A percentile compares a stretch with the other conserved stretches of the same genome.
Conservation (phyloP, 352 stramenopile genomes). For the Globisporangium nodosum region DNA sequence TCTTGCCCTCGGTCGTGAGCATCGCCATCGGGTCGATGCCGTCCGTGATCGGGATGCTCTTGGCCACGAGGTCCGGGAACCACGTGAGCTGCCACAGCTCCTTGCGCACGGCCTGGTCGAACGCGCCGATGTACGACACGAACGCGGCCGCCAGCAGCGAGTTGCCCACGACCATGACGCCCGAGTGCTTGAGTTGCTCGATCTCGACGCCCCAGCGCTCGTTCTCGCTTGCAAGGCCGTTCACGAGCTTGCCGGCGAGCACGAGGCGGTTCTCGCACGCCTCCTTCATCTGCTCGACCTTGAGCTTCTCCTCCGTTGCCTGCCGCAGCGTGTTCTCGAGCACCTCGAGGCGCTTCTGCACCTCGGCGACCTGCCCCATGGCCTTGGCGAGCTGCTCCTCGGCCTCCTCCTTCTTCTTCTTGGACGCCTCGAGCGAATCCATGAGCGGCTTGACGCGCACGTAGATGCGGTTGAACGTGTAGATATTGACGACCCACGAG, state of each 20-base stretch:
- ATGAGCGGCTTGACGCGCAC: constrained; percentile 98
- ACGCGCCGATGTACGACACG: constrained; percentile 97
- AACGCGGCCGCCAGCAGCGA: constrained; percentile 96
- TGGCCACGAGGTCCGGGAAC: constrained; percentile 87
- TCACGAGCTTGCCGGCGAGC: constrained; percentile 94
- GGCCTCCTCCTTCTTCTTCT: constrained; percentile 90
- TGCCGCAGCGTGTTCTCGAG: constrained; percentile 93
- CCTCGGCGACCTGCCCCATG: constrained; percentile 91
- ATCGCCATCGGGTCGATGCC: constrained; percentile 94
- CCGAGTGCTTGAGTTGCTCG: constrained; percentile 92
- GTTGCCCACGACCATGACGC: constrained; percentile 95
- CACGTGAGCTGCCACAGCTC: constrained; percentile 78
- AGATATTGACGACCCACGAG: constrained; percentile 98
- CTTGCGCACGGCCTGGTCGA: constrained; percentile 91
- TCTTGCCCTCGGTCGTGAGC: constrained; percentile 95
- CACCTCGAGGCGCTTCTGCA: constrained; percentile 89
- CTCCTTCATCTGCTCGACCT: constrained; percentile 94
- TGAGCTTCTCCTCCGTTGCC: constrained; percentile 94
- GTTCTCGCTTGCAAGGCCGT: constrained; percentile 95
- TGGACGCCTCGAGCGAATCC: constrained; percentile 94
- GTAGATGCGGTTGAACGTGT: constrained; percentile 98
- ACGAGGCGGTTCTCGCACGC: constrained; percentile 90
- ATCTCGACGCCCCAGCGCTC: constrained; percentile 97
- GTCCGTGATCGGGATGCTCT: constrained; percentile 92
- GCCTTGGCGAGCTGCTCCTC: constrained; percentile 90